Percentiles rank a stretch among this genome's conserved stretches.
Conservation (phyloP, 75 land plant species). For the Isoetes taiwanensis region DNA sequence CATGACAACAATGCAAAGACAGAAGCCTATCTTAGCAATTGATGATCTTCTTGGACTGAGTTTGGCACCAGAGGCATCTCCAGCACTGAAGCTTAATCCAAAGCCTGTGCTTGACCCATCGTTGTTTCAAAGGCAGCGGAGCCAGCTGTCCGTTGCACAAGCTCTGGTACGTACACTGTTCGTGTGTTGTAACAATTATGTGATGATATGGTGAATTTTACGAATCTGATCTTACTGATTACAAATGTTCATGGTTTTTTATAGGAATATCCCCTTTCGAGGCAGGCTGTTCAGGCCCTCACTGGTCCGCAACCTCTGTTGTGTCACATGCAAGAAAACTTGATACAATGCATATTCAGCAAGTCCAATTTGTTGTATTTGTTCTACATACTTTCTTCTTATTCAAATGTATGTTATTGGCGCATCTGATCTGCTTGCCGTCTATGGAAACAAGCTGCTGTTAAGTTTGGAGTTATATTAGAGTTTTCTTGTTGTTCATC, state of each 20-base stretch:
- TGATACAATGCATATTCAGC: constrained; percentile 91
- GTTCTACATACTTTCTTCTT: too few species aligned
- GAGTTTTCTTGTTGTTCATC: too few species aligned
- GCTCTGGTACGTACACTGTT: constrained; percentile 43
- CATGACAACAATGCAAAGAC: constrained; percentile 12
- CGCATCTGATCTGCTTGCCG: too few species aligned
- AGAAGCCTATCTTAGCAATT: constrained; percentile 26
- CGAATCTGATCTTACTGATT: neutral
- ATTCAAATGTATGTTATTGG: too few species aligned
- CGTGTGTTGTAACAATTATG: neutral
- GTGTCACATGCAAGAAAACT: constrained; percentile 71
- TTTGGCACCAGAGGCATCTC: constrained; percentile 21
- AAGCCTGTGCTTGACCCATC: constrained; percentile 72
- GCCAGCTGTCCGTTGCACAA: constrained; percentile 55
- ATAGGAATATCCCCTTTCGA: constrained; percentile 56
- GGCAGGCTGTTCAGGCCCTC: constrained; percentile 48
- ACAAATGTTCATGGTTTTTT: neutral
- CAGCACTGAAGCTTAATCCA: constrained; percentile 51
- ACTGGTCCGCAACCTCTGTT: constrained; percentile 63
- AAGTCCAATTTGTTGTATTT: too few species aligned
- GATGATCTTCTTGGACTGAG: constrained; percentile 85
- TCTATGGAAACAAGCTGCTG: too few species aligned
- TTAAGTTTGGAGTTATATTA: too few species aligned
- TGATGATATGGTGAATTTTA: neutral
- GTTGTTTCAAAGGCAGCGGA: constrained; percentile 87